Base-by-base conservation (phyloP, 1,139 yeast species). In the Nakaseomyces delphensis region DNA sequence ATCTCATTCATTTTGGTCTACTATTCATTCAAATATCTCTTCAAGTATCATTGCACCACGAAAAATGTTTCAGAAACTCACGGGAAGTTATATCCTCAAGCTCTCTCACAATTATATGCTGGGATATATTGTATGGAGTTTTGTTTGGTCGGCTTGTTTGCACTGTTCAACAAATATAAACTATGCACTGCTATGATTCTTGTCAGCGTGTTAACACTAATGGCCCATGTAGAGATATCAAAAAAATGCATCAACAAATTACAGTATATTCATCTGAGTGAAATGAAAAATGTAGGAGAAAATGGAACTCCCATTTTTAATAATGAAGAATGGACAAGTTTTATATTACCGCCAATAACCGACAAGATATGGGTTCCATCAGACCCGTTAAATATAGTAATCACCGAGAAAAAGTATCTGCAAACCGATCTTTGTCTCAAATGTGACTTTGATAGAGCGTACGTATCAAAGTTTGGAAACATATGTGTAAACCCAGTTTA, bases 111-210 rank as follows among this genome's bases (percentile, higher is more conserved):
- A 47, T 63, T 85, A 36, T 83, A 81, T 56, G 69, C 82, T 1
- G 96, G 96, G 0, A 61, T 87, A 1, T 86, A 87, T 57, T 82
- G 86, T 53, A 69, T 84, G 56, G 94, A 87, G 53, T 68, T 81
- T 31, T 83, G 89, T 52, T 62, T 87, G 53, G 70, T 84, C 35
- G 96, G 96, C 0, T 63, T 83, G 14, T 81, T 83, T 55, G 74
- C 82, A 33, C 63, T 81, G 15, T 79, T 79, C 55, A 68, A 76
- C 69, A 15, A 55, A 56, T 45, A 58, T 59, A 28, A 50, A 55
- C 35, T 71, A 64, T 52, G 59, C 60, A 38, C 52, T 42, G 48
- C 70, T 5, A 77, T 77, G 74, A 51, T 70, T 9, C 36, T 71
- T 2, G 56, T 73, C 0, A 57, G 78, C 33, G 50, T 64, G 2